phyloP scores from a whole-genome alignment of 108 stramenopile species.

The Fragilaria radians region DNA sequence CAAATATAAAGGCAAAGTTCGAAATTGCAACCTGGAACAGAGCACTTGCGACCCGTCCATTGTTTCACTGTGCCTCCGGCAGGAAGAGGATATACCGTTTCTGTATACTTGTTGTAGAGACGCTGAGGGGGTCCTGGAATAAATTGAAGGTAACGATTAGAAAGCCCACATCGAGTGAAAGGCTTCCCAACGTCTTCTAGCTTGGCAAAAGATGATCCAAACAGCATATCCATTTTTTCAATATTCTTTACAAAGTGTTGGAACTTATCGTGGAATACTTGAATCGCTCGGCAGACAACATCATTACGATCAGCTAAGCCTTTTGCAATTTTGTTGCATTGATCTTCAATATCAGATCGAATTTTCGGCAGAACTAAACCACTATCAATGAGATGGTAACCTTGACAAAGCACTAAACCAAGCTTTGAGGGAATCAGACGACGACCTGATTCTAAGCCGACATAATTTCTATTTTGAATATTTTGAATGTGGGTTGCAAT shows the following conservation, averaged over 20 bases:
- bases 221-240: constrained; percentile 83
- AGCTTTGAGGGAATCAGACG: constrained; percentile 78
- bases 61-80: constrained; percentile 76
- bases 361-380: constrained; percentile 82
- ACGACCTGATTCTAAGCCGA: constrained; percentile 61
- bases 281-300: constrained; percentile 59
- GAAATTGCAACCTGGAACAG: constrained; percentile 72
- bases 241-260: constrained; percentile 65
- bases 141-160: constrained; percentile 49
- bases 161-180: constrained; percentile 75
- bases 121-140: constrained; percentile 58
- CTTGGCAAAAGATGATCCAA: constrained; percentile 76
- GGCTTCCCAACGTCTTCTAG: constrained; percentile 88
- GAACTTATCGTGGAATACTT: constrained; percentile 72
- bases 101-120: constrained; percentile 79
- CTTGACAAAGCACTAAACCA: constrained; percentile 83
- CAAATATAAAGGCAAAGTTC: constrained; percentile 80
- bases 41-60: constrained; percentile 68
- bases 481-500: constrained; percentile 90
- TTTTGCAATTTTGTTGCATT: constrained; percentile 84
- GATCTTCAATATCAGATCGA: constrained; percentile 83
- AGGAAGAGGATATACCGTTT: constrained; percentile 76
- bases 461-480: constrained; percentile 82
- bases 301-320: constrained; percentile 54
- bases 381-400: constrained; percentile 83